These are phyloP conservation scores for Talaromyces rugulosus DNA, from an alignment of 2,329 filamentous ascomycete genomes.

Conservation along the genomic window DNA sequence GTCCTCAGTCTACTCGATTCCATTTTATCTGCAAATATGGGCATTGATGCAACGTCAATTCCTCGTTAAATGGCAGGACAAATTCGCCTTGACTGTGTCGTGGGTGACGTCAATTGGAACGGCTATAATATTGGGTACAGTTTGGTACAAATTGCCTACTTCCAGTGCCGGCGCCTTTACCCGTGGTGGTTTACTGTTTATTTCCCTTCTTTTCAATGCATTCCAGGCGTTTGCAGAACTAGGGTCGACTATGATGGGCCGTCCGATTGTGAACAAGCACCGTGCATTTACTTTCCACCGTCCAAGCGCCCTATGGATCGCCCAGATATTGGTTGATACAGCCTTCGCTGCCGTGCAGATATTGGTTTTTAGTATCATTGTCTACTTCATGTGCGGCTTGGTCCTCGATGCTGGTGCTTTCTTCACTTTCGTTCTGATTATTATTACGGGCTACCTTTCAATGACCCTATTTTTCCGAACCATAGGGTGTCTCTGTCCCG, in stretches of 20 bases:
- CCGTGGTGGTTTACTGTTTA: conserved; percentile 76
- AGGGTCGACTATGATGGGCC: conserved; percentile 67
- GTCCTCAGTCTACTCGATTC: conserved; percentile 75
- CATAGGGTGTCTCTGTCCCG: conserved; percentile 68
- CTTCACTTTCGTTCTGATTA: conserved; percentile 70
- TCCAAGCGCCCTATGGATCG: conserved; percentile 77
- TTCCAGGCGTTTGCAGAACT: conserved; percentile 81
- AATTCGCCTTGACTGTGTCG: conserved; percentile 68
- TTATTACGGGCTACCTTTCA: conserved; percentile 63
- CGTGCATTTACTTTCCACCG: conserved; percentile 77
- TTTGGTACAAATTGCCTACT: conserved; percentile 67
- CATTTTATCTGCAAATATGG: conserved; percentile 79
- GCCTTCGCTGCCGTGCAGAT: conserved; percentile 69
- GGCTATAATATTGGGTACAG: conserved; percentile 73
- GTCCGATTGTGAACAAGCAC: conserved; percentile 79
- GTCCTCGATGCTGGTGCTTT: conserved; percentile 69
- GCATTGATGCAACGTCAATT: conserved; percentile 81
- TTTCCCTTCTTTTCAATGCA: conserved; percentile 77
- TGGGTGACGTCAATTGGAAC: conserved; percentile 70
- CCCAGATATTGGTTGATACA: conserved; percentile 74
- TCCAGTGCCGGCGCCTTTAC: conserved; percentile 68
- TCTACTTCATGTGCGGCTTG: conserved; percentile 74
- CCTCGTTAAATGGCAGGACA: conserved; percentile 80
- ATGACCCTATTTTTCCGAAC: conserved; percentile 78
- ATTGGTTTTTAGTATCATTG: conserved; percentile 66